A percentile compares a stretch with the other conserved stretches of the same genome.
Evolutionary conservation across 2,329 filamentous ascomycete species (phyloP).

Genomic region (Epichloe elymi): DNA sequence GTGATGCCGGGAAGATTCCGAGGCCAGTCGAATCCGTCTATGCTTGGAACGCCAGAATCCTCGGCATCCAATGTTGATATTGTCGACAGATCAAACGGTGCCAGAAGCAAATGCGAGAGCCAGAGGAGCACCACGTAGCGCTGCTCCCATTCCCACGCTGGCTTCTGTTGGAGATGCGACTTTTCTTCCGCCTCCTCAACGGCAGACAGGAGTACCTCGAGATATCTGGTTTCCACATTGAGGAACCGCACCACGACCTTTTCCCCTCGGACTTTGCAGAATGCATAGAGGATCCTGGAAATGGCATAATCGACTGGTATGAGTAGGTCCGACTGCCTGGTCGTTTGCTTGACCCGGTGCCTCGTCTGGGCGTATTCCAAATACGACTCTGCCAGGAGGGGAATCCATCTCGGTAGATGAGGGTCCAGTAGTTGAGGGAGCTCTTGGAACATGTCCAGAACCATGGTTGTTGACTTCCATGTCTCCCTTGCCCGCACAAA

Average conservation of each 20-base stretch:
- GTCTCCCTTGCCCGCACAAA: constrained; percentile 38
- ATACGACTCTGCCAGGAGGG: constrained; percentile 62
- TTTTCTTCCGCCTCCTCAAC: constrained; percentile 47
- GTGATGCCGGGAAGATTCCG: constrained; percentile 54
- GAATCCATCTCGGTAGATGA: constrained; percentile 62
- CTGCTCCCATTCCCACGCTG: constrained; percentile 66
- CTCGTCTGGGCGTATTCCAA: constrained; percentile 47
- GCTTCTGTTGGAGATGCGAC: constrained; percentile 6
- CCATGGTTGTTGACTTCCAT: constrained; percentile 32
- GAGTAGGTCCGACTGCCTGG: constrained; percentile 26
- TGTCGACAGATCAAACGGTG: constrained; percentile 79
- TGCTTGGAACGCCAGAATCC: constrained; percentile 27
- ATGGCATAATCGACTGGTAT: constrained; percentile 55
- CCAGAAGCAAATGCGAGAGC: constrained; percentile 70
- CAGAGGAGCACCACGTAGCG: constrained; percentile 78
- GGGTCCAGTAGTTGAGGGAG: constrained; percentile 92
- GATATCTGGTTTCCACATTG: constrained; percentile 74
- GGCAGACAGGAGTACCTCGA: constrained; percentile 66
- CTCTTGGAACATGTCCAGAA: constrained; percentile 86
- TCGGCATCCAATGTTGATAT: constrained; percentile 55
- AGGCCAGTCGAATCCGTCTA: constrained; percentile 42
- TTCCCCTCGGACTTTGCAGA: constrained; percentile 88
- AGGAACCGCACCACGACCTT: constrained; percentile 88
- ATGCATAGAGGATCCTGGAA: constrained; percentile 68
- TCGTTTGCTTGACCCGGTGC: constrained; percentile 25